Evolutionary conservation across 805 yeast genomes (phyloP).

Genomic region (Scheffersomyces amazonensis): DNA sequence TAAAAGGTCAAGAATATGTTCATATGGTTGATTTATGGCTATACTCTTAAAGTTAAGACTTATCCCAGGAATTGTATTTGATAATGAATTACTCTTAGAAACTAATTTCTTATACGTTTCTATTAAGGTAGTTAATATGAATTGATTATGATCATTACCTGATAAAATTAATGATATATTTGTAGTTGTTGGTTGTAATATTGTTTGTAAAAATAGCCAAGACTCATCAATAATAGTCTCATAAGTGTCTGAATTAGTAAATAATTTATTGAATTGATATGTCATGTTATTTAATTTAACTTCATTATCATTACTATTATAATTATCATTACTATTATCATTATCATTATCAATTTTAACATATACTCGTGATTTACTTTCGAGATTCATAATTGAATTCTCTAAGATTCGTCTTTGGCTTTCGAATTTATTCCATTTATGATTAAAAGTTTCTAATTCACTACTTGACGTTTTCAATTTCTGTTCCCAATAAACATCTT

Average conservation of each 20-base stretch:
- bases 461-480: conserved; percentile 14
- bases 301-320: conserved; percentile 1
- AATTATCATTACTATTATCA: background rate
- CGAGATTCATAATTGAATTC: conserved; percentile 42
- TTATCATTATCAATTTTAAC: conserved; percentile 6
- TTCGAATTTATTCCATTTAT: conserved; percentile 32
- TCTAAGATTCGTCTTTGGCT: conserved; percentile 43
- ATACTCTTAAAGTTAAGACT: conserved; percentile 1
- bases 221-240: conserved; percentile 17
- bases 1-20: conserved; percentile 1
- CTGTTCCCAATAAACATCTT: conserved; percentile 15
- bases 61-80: background rate
- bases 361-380: conserved; percentile 24
- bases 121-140: background rate
- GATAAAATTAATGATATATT: conserved; percentile 16
- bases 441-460: conserved; percentile 15
- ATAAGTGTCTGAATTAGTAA: conserved; percentile 2
- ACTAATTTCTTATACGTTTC: background rate
- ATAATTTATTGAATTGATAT: conserved; percentile 17
- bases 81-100: too few species aligned
- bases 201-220: conserved; percentile 15
- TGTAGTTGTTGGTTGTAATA: conserved; percentile 1
- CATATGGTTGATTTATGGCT: background rate
- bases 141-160: conserved; percentile 10
- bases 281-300: conserved; percentile 2